phyloP scores from a whole-genome alignment of 1,284 basidiomycete species.

The Sporisorium exsertum region DNA sequence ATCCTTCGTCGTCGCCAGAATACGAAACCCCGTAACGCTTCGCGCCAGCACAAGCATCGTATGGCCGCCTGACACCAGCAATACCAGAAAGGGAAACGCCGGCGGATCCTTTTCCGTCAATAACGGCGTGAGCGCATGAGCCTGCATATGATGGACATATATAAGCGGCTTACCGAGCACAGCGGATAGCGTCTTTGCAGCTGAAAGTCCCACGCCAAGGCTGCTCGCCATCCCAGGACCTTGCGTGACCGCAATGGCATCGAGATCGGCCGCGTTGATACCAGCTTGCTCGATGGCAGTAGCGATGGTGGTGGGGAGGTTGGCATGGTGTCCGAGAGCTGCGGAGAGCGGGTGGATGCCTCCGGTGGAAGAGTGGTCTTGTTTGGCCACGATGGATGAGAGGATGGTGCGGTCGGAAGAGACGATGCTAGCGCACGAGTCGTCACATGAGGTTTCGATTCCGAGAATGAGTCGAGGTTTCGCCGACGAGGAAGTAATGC shows the following conservation, averaged over 20 bases:
- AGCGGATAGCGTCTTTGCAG: conserved; percentile 60
- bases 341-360: conserved; percentile 65
- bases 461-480: conserved; percentile 49
- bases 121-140: conserved; percentile 40
- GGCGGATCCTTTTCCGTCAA: conserved; percentile 45
- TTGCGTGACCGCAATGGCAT: conserved; percentile 66
- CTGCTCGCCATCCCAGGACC: conserved; percentile 66
- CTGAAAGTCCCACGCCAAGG: conserved; percentile 56
- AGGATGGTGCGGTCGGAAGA: conserved; percentile 54
- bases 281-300: conserved; percentile 42
- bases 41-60: conserved; percentile 62
- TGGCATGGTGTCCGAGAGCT: conserved; percentile 53
- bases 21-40: conserved; percentile 41
- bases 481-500: background rate
- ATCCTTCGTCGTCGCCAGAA: conserved; percentile 62
- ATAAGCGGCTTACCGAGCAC: conserved; percentile 58
- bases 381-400: conserved; percentile 57
- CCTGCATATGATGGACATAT: conserved; percentile 67
- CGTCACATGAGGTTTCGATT: conserved; percentile 68
- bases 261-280: conserved; percentile 35
- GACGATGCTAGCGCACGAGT: conserved; percentile 65
- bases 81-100: conserved; percentile 61
- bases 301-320: conserved; percentile 55
- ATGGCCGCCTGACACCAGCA: conserved; percentile 67
- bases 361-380: conserved; percentile 60